Base-by-base conservation (phyloP, 345 rosid species). In the Carallia pectinifolia region DNA sequence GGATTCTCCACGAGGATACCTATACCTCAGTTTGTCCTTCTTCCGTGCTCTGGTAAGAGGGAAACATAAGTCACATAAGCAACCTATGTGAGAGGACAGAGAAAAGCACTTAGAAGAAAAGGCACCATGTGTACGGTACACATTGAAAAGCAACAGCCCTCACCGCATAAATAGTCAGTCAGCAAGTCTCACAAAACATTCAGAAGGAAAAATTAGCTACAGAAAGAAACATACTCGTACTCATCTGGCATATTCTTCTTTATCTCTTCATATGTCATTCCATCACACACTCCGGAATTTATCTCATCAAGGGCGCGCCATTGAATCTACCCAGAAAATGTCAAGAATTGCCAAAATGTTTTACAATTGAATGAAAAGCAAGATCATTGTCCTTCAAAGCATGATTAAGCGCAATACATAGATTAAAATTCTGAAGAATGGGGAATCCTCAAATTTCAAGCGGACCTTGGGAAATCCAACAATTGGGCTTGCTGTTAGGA, bases 271-370 rank as follows among this genome's bases (percentile, higher is more conserved):
- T 96, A 96, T 30, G 90, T 92, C 99, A 96, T 96, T 74, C 97
- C 99, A 86, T 96, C 99, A 68, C 99, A 96, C 15, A 89, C 96
- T 82, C 99, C 99, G 69, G 99, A 85, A 77, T 96, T 96, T 80
- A 96, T 92, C 87, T 96, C 99, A 69, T 96, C 99, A 53, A 96
- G 87, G 33, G 98, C 96, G 76, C 98, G 98, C 99, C 99, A 96
- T 86, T 96, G 99, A 75, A 96, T 94, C 99, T 96, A 70, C 53
- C 71, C 65, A 55, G 27, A 30, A 70, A 77, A 62, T 19, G 62
- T 58, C 31, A 66, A 13, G 7, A 44, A 62, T 36, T 44, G 29
- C 48, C 53, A 40, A 63, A 50, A 8, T 34, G 36, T 69, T 33
- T 13, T 13, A n/a, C 19, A 27, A 53, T 34, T 6, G 48, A 48